Conservation (phyloP, 179 eudicot species). For the Spergularia azorica region DNA sequence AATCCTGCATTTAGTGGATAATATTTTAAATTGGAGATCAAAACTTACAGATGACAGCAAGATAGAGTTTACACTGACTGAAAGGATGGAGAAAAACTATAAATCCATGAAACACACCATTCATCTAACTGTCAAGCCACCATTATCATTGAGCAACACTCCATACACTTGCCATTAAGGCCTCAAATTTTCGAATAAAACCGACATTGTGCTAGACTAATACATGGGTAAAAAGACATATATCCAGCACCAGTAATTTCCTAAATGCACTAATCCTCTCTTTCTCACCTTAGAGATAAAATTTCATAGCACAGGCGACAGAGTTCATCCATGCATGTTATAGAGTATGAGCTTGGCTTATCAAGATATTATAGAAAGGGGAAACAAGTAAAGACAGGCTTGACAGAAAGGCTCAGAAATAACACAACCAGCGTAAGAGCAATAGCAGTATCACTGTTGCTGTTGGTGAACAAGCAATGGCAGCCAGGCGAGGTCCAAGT, state of each 20-base stretch:
- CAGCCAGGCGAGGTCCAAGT: too few species aligned
- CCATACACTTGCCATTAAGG: not conserved
- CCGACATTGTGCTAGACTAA: not conserved
- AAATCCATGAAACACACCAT: not conserved
- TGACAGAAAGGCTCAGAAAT: not conserved
- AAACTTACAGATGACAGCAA: constrained; percentile 18
- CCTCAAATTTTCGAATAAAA: not conserved
- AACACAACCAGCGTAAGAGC: not conserved
- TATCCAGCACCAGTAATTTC: too few species aligned
- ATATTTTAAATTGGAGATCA: constrained; percentile 5
- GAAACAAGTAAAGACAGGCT: not conserved
- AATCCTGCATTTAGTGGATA: constrained; percentile 50
- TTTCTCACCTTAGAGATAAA: too few species aligned
- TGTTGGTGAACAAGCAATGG: too few species aligned
- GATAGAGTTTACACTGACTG: not conserved
- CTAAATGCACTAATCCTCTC: too few species aligned
- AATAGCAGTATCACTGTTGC: not conserved
- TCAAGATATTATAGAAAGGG: not conserved
- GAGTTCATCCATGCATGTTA: not conserved
- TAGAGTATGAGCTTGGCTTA: not conserved
- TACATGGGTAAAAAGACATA: too few species aligned
- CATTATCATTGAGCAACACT: not conserved
- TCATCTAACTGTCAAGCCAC: constrained; percentile 7
- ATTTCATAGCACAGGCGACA: too few species aligned
- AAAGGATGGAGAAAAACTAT: constrained; percentile 6